These are phyloP conservation scores for Rhynchosporium secalis DNA, from an alignment of 2,329 filamentous ascomycete species.

Conservation along the genomic window DNA sequence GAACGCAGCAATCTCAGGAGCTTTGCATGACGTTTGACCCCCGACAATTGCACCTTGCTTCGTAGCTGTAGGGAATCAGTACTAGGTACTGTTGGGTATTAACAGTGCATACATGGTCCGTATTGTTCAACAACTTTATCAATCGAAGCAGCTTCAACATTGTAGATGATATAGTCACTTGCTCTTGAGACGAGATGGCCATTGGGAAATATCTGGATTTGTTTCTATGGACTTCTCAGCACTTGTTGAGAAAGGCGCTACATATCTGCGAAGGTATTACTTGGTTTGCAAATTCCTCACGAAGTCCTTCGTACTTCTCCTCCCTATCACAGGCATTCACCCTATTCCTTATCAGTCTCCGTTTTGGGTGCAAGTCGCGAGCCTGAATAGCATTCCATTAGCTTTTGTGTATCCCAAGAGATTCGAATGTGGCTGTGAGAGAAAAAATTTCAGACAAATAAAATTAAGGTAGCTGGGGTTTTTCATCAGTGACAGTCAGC, in stretches of 20 bases:
- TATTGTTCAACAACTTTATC: slow-evolving; percentile 83
- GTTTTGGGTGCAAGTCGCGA: neutral
- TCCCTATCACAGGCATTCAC: slow-evolving; percentile 93
- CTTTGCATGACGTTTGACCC: slow-evolving; percentile 97
- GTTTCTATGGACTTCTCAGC: slow-evolving; percentile 60
- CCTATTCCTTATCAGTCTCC: slow-evolving; percentile 53
- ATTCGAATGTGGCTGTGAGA: slow-evolving; percentile 4
- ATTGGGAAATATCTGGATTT: slow-evolving; percentile 87
- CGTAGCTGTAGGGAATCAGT: slow-evolving; percentile 62
- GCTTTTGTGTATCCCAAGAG: slow-evolving; percentile 32
- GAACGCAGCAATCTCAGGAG: slow-evolving; percentile 91
- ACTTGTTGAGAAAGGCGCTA: slow-evolving; percentile 38
- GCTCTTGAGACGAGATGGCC: slow-evolving; percentile 92
- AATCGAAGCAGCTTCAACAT: slow-evolving; percentile 91
- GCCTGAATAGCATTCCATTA: slow-evolving; percentile 30
- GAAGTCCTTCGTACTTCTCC: slow-evolving; percentile 80
- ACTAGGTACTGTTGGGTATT: slow-evolving; percentile 14
- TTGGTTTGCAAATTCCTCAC: slow-evolving; percentile 79
- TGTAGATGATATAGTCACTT: slow-evolving; percentile 99
- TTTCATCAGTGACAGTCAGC: slow-evolving; percentile 94
- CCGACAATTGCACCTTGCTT: slow-evolving; percentile 95
- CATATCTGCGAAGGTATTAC: slow-evolving; percentile 62
- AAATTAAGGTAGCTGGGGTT: slow-evolving; percentile 97
- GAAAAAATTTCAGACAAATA: slow-evolving; percentile 71
- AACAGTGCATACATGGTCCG: slow-evolving; percentile 75